Evolutionary conservation across 805 yeast species (phyloP).

Genomic region (Kodamaea laetipori): DNA sequence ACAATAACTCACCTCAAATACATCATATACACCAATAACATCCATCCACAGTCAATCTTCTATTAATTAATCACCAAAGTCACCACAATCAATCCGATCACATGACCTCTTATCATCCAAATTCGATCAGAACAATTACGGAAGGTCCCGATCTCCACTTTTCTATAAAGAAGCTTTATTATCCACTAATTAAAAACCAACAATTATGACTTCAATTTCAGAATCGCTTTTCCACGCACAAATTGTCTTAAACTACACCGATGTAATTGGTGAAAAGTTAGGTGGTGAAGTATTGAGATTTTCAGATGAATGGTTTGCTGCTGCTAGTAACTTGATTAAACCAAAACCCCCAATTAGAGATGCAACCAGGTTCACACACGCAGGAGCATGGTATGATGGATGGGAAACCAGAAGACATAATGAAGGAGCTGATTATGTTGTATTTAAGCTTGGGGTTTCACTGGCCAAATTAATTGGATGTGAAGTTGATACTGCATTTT

Average conservation of each 20-base stretch:
- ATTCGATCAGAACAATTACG: too few relatives aligned
- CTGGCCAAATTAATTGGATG: slow-evolving; percentile 78
- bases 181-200: too few relatives aligned
- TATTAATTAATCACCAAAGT: too few relatives aligned
- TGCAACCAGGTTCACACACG: slow-evolving; percentile 71
- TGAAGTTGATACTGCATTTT: slow-evolving; percentile 91
- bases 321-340: slow-evolving; percentile 81
- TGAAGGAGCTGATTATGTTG: slow-evolving; percentile 83
- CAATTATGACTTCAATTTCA: slow-evolving; percentile 14
- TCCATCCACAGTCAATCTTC: too few relatives aligned
- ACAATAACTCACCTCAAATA: too few relatives aligned
- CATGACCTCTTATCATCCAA: too few relatives aligned
- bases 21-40: too few relatives aligned
- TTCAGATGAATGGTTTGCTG: slow-evolving; percentile 96
- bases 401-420: slow-evolving; percentile 99
- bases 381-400: slow-evolving; percentile 98
- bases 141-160: too few relatives aligned
- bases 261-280: slow-evolving; percentile 80
- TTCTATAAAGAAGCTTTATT: too few relatives aligned
- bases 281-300: slow-evolving; percentile 73
- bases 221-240: slow-evolving; percentile 45
- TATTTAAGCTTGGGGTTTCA: slow-evolving; percentile 79
- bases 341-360: slow-evolving; percentile 82
- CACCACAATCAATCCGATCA: too few relatives aligned
- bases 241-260: slow-evolving; percentile 58